Percentiles rank a stretch among this genome's conserved stretches.
These are phyloP conservation scores for Metschnikowia kofuensis DNA, from an alignment of 805 yeast species.

Conservation along the genomic window DNA sequence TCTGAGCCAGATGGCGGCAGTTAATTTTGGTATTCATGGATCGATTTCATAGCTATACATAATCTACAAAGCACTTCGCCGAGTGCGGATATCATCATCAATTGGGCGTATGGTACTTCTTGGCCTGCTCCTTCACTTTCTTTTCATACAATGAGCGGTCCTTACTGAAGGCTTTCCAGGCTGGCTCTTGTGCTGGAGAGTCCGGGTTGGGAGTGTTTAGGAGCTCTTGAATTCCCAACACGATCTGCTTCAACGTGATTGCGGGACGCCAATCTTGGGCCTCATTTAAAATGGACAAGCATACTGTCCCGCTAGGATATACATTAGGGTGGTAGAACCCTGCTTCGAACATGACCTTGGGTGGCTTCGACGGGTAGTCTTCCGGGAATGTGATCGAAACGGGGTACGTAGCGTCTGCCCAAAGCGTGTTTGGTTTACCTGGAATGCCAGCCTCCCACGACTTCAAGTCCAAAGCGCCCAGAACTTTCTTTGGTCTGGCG, in stretches of 20 bases:
- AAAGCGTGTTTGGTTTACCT: constrained; percentile 79
- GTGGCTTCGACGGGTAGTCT: constrained; percentile 96
- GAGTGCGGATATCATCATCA: neutral
- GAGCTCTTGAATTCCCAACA: constrained; percentile 88
- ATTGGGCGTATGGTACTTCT: constrained; percentile 42
- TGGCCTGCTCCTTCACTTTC: constrained; percentile 73
- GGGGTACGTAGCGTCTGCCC: constrained; percentile 92
- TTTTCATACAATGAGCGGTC: constrained; percentile 68
- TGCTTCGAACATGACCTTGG: constrained; percentile 84
- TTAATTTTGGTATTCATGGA: neutral
- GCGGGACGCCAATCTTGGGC: constrained; percentile 99
- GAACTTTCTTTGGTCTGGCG: constrained; percentile 82
- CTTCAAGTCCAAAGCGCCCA: constrained; percentile 77
- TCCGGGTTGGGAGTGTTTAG: constrained; percentile 87
- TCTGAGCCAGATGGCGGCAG: neutral
- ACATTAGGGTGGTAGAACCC: constrained; percentile 96
- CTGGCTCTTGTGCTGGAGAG: constrained; percentile 97
- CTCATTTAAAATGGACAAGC: constrained; percentile 89
- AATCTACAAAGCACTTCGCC: constrained; percentile 4
- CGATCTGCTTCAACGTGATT: constrained; percentile 83
- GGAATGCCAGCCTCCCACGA: constrained; percentile 96
- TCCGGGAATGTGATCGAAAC: constrained; percentile 78
- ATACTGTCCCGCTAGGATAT: constrained; percentile 95
- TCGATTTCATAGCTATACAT: constrained; percentile 8
- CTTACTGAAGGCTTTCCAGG: constrained; percentile 81